phyloP scores from a whole-genome alignment of 164 flowering plant genomes.

The Malania oleifera region DNA sequence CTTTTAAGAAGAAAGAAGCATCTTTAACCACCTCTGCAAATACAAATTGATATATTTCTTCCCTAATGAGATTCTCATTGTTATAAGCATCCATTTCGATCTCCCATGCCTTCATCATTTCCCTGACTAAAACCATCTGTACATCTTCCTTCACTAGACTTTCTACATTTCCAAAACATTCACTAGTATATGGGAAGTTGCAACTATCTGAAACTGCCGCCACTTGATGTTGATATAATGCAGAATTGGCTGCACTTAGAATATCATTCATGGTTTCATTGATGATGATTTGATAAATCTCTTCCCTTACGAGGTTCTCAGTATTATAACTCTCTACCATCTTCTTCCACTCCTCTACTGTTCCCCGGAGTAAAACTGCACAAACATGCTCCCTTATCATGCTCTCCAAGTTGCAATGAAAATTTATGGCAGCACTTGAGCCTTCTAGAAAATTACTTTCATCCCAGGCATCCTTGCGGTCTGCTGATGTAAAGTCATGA shows the following conservation, averaged over 20 bases:
- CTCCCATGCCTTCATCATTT: constrained; percentile 18
- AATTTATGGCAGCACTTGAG: background rate
- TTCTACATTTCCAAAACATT: background rate
- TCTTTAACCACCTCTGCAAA: constrained; percentile 23
- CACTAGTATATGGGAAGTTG: background rate
- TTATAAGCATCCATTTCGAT: constrained; percentile 12
- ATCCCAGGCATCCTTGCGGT: background rate
- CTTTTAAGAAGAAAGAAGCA: constrained; percentile 7
- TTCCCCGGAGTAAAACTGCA: constrained; percentile 10
- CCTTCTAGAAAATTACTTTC: constrained; percentile 3
- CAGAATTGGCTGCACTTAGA: background rate
- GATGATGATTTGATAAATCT: constrained; percentile 3
- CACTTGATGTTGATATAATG: background rate
- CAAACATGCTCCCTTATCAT: constrained; percentile 10
- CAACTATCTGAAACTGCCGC: background rate
- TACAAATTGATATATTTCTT: constrained; percentile 25
- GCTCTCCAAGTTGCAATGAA: background rate
- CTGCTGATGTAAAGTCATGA: background rate
- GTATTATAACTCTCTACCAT: background rate
- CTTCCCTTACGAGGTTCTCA: constrained; percentile 13
- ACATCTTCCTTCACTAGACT: constrained; percentile 17
- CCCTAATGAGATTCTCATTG: constrained; percentile 18
- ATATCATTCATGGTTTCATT: constrained; percentile 12
- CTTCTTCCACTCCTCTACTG: constrained; percentile 15
- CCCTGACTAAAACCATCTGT: constrained; percentile 11